A percentile compares a stretch with the other conserved stretches of the same genome.
phyloP scores from a whole-genome alignment of 75 land plant genomes.

The Pinus tabuliformis region DNA sequence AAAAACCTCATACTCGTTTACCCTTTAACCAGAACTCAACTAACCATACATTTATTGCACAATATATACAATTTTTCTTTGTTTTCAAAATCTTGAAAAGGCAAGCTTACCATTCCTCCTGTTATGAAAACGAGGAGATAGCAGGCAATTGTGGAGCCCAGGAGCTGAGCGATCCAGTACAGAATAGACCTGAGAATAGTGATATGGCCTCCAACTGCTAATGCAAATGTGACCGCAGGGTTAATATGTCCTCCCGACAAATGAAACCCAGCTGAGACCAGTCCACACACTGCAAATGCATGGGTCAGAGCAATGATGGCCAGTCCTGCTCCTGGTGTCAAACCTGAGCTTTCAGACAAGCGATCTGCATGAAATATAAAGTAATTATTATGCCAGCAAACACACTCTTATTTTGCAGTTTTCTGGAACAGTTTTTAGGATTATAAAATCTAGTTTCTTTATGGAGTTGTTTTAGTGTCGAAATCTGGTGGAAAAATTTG shows the following conservation, averaged over 20 bases:
- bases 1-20: no score
- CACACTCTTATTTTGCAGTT: no score
- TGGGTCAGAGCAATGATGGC: conserved; percentile 32
- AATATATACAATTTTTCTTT: no score
- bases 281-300: conserved; percentile 25
- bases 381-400: background rate
- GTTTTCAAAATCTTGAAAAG: no score
- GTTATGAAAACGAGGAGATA: conserved; percentile 51
- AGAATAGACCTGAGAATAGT: conserved; percentile 50
- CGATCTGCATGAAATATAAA: background rate
- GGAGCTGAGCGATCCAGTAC: conserved; percentile 59
- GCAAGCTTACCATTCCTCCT: conserved; percentile 23
- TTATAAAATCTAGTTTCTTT: no score
- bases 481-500: no score
- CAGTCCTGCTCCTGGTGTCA: conserved; percentile 23
- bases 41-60: no score
- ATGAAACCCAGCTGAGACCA: conserved; percentile 19
- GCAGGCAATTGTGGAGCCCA: conserved; percentile 58
- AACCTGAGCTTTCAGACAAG: background rate
- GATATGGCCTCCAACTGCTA: conserved; percentile 71
- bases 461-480: no score
- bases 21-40: no score
- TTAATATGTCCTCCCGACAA: conserved; percentile 79
- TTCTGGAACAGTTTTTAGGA: no score
- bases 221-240: conserved; percentile 76